Percentiles rank a stretch among this genome's conserved stretches.
Evolutionary conservation across 2,329 filamentous ascomycete species (phyloP).

Genomic region (Boeremia exigua): DNA sequence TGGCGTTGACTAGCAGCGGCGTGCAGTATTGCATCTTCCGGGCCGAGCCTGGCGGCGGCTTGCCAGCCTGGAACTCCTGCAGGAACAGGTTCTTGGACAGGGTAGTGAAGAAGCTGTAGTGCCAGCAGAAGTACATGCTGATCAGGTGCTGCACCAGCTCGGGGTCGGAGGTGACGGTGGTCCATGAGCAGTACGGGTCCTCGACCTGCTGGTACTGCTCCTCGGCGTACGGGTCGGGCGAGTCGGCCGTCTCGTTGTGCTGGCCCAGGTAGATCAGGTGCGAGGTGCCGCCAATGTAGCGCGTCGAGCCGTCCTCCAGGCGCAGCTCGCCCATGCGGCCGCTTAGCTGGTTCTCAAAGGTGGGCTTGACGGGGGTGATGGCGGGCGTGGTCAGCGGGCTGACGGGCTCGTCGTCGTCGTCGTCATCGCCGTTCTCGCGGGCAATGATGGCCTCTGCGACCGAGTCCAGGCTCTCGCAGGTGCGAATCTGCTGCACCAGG

Average conservation of each 20-base stretch:
- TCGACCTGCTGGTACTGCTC: slow-evolving; percentile 61
- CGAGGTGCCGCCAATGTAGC: slow-evolving; percentile 93
- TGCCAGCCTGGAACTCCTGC: slow-evolving; percentile 79
- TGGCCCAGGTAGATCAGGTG: slow-evolving; percentile 79
- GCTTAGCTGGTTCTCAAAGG: slow-evolving; percentile 79
- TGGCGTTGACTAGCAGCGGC: slow-evolving; percentile 87
- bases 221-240: slow-evolving; percentile 42
- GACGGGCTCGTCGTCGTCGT: slow-evolving; percentile 51
- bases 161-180: slow-evolving; percentile 79
- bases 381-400: slow-evolving; percentile 42
- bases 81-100: slow-evolving; percentile 87
- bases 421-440: slow-evolving; percentile 54
- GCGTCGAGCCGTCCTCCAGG: slow-evolving; percentile 83
- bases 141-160: slow-evolving; percentile 84
- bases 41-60: slow-evolving; percentile 56
- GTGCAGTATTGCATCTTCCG: slow-evolving; percentile 80
- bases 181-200: slow-evolving; percentile 84
- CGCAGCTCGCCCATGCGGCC: slow-evolving; percentile 92
- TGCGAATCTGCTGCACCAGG: slow-evolving; percentile 85
- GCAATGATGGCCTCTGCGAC: slow-evolving; percentile 66
- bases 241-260: slow-evolving; percentile 38
- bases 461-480: slow-evolving; percentile 75
- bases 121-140: slow-evolving; percentile 98
- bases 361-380: slow-evolving; percentile 43
- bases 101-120: slow-evolving; percentile 95